phyloP scores from a whole-genome alignment of 768 basidiomycete genomes.

The Suillus sp. region DNA sequence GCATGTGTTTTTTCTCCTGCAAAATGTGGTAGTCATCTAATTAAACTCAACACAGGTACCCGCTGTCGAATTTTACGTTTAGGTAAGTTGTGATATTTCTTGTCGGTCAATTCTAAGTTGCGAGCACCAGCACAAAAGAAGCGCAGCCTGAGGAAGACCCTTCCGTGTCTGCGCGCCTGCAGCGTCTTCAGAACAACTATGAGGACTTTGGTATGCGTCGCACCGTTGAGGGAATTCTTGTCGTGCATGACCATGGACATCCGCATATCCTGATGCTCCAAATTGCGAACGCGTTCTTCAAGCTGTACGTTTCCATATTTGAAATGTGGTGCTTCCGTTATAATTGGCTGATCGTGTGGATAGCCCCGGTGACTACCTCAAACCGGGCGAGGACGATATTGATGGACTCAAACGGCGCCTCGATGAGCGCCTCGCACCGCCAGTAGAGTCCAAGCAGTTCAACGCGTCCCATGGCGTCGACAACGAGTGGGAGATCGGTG shows the following conservation, averaged over 20 bases:
- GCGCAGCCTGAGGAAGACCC: constrained; percentile 97
- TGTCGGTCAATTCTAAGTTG: constrained; percentile 8
- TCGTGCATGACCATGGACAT: constrained; percentile 95
- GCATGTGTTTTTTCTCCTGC: constrained; percentile 31
- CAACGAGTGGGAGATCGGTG: constrained; percentile 95
- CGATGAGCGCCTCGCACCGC: constrained; percentile 87
- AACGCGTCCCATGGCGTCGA: constrained; percentile 75
- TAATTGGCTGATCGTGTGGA: neutral
- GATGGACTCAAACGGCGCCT: constrained; percentile 88
- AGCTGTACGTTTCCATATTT: constrained; percentile 65
- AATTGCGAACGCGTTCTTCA: constrained; percentile 99
- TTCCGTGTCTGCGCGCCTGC: constrained; percentile 90
- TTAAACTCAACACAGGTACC: constrained; percentile 54
- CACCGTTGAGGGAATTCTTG: constrained; percentile 78
- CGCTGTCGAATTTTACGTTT: constrained; percentile 90
- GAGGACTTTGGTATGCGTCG: constrained; percentile 96
- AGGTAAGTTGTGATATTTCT: constrained; percentile 47
- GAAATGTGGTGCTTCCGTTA: constrained; percentile 1
- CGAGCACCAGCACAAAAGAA: constrained; percentile 76
- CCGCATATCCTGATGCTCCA: constrained; percentile 98
- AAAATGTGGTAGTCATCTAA: neutral
- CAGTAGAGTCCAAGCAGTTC: constrained; percentile 71
- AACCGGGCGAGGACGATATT: constrained; percentile 92
- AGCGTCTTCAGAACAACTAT: constrained; percentile 94
- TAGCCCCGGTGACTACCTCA: constrained; percentile 98